Conservation (phyloP, 2,329 filamentous ascomycete species). For the Cadophora luteo-olivacea region DNA sequence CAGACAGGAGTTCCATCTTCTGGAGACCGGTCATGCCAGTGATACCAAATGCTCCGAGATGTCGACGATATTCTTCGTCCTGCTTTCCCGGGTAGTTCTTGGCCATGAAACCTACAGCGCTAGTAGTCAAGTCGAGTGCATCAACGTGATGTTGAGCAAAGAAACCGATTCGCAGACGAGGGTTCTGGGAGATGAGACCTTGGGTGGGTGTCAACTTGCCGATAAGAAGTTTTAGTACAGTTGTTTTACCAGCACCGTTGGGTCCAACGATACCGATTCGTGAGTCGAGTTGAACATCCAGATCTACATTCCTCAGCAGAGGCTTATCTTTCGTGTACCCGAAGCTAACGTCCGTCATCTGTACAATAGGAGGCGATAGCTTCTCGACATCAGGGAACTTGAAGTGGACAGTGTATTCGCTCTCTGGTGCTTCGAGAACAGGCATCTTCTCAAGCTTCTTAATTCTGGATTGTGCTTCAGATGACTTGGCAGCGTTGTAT, state of each 20-base stretch:
- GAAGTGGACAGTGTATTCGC: slow-evolving; percentile 96
- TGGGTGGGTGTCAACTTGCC: slow-evolving; percentile 78
- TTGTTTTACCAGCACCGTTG: slow-evolving; percentile 98
- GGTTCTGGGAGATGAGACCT: slow-evolving; percentile 87
- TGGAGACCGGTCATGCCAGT: slow-evolving; percentile 97
- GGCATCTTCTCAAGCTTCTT: slow-evolving; percentile 99
- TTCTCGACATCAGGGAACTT: slow-evolving; percentile 98
- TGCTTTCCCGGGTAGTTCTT: slow-evolving; percentile 88
- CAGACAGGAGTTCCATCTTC: slow-evolving; percentile 92
- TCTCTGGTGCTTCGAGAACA: slow-evolving; percentile 85
- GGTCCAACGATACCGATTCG: slow-evolving; percentile 99
- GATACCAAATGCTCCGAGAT: slow-evolving; percentile 87
- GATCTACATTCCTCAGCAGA: slow-evolving; percentile 84
- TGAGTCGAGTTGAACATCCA: slow-evolving; percentile 97
- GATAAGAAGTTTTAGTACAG: slow-evolving; percentile 96
- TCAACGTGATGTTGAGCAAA: slow-evolving; percentile 99
- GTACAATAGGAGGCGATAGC: slow-evolving; percentile 94
- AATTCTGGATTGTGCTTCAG: slow-evolving; percentile 96
- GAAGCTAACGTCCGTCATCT: slow-evolving; percentile 93
- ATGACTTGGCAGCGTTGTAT: slow-evolving; percentile 98
- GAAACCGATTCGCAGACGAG: slow-evolving; percentile 89
- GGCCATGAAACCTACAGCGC: slow-evolving; percentile 95
- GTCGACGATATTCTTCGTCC: slow-evolving; percentile 95
- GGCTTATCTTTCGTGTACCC: slow-evolving; percentile 83
- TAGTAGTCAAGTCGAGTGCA: slow-evolving; percentile 86